Conservation (phyloP, 768 basidiomycete species). For the Sporobolomyces pararoseus region DNA sequence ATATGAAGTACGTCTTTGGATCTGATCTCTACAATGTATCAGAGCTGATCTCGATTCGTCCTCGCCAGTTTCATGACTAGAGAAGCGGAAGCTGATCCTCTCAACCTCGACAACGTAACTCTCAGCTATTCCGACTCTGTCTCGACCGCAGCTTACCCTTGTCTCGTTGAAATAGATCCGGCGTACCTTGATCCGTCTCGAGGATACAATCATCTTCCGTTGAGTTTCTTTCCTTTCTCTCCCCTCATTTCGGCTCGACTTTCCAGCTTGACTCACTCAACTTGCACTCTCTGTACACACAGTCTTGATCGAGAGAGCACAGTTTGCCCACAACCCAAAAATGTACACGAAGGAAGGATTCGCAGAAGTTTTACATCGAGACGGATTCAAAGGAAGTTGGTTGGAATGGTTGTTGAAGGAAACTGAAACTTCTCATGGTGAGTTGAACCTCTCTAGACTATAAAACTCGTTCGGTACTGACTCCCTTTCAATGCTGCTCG, state of each 20-base stretch:
- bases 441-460: constrained; percentile 48
- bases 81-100: constrained; percentile 14
- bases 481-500: too few relatives aligned
- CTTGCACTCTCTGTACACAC: neutral
- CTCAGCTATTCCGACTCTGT: neutral
- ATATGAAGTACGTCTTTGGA: constrained; percentile 21
- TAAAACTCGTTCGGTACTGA: too few relatives aligned
- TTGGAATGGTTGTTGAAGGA: constrained; percentile 97
- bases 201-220: constrained; percentile 97
- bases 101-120: constrained; percentile 37
- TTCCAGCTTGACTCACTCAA: too few relatives aligned
- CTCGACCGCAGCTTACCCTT: too few relatives aligned
- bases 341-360: constrained; percentile 75
- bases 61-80: constrained; percentile 31
- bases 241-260: constrained; percentile 11
- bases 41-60: neutral
- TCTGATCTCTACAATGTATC: too few relatives aligned
- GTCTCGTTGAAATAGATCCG: constrained; percentile 77
- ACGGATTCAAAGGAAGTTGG: constrained; percentile 82
- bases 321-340: constrained; percentile 86
- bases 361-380: constrained; percentile 62
- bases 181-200: constrained; percentile 77
- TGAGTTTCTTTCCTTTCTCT: neutral
- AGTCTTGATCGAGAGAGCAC: constrained; percentile 90
- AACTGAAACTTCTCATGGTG: constrained; percentile 91